Evolutionary conservation across 2,329 filamentous ascomycete genomes (phyloP), one percentile per base, ranked within the genome.

Genomic region (Diaporthe citrichinensis): DNA sequence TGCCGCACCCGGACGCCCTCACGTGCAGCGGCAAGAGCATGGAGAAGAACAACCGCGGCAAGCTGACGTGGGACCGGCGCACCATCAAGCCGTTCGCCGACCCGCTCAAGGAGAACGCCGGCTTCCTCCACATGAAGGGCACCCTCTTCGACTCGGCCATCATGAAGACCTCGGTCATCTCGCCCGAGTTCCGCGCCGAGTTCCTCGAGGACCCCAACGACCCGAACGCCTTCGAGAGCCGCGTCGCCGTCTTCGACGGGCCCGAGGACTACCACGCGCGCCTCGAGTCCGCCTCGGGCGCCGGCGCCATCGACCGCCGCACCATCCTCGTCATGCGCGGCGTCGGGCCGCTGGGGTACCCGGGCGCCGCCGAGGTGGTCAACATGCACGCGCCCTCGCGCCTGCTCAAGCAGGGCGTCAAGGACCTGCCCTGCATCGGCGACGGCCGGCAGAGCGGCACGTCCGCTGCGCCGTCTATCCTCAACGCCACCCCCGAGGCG

Each of bases 391-490:
- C 87, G 36, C 87, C 87, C 1, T 83, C 82, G 36, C 82, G 84
- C 71, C 82, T 88, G 6, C 78, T 89, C 58, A 84, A 84, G 76
- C 79, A 87, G 78, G 86, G 89, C 69, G 80, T 89, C 75, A 79
- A 84, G 77, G 83, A 87, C 61, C 80, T 90, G 65, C 85, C 86
- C 10, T 89, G 87, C 74, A 87, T 90, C 75, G 89, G 89, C 9
- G 88, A 90, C 78, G 89, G 88, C 1, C 82, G 89, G 62, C 89
- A 90, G 78, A 89, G 87, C 10, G 88, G 89, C 44, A 90, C 89
- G 3, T 90, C 88, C 4, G 88, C 86, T 0, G 88, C 86, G 4
- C 89, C 88, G 1, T 89, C 87, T 0, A 90, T 90, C 69, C 81
- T 90, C n/a, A 90, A 90, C 76, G 88, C 88, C 2, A 88, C 85